Evolutionary conservation across 176 grass and related monocot species (phyloP).

Genomic region (Oryza glumipatula): DNA sequence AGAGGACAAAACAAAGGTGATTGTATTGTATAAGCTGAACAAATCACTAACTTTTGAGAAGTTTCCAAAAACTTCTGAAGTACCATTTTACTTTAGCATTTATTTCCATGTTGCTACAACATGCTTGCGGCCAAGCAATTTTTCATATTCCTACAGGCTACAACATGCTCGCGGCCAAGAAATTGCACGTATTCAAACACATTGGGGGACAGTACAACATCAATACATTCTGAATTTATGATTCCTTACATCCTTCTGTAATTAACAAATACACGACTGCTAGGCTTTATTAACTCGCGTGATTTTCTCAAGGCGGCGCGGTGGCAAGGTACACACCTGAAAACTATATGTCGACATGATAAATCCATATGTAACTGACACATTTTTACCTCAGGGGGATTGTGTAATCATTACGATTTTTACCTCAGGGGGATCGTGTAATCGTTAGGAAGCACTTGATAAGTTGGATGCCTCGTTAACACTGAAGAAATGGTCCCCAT

Average conservation of each 20-base stretch:
- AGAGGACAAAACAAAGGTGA: slow-evolving; percentile 9
- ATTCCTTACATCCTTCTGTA: neutral
- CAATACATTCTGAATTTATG: neutral
- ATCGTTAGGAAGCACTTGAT: slow-evolving; percentile 36
- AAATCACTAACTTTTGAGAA: neutral
- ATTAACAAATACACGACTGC: slow-evolving; percentile 9
- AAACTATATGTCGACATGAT: neutral
- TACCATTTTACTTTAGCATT: neutral
- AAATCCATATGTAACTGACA: neutral
- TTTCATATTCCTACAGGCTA: neutral
- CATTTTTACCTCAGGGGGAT: slow-evolving; percentile 60
- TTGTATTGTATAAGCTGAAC: slow-evolving; percentile 13
- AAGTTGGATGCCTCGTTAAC: slow-evolving; percentile 46
- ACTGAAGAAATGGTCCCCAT: slow-evolving; percentile 42
- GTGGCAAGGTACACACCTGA: neutral
- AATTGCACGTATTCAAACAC: neutral
- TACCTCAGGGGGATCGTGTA: slow-evolving; percentile 66
- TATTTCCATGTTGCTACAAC: slow-evolving; percentile 4
- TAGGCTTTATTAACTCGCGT: neutral
- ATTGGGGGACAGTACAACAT: slow-evolving; percentile 1
- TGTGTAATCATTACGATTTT: slow-evolving; percentile 33
- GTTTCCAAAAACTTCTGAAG: neutral
- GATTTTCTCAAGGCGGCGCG: slow-evolving; percentile 40
- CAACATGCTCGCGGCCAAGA: neutral
- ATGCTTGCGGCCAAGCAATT: slow-evolving; percentile 15